Conservation (phyloP, 371 early-diverging fungal species). For the Mortierella polycephala region DNA sequence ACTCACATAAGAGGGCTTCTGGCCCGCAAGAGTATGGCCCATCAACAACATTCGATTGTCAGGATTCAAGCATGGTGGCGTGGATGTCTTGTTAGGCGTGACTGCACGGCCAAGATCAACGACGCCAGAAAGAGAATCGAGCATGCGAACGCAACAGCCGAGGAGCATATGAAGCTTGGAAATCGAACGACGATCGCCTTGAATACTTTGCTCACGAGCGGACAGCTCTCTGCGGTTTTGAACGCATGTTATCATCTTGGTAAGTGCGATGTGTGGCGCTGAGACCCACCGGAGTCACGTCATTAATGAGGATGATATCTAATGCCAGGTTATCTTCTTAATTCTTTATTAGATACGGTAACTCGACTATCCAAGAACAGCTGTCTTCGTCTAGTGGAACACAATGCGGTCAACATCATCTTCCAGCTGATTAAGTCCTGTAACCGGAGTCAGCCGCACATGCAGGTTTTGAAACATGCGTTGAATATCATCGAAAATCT, state of each 20-base stretch:
- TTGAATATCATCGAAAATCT: slow-evolving; percentile 57
- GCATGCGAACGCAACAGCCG: slow-evolving; percentile 51
- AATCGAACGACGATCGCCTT: slow-evolving; percentile 57
- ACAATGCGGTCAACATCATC: slow-evolving; percentile 54
- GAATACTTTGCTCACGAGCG: slow-evolving; percentile 54
- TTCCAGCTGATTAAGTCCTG: slow-evolving; percentile 56
- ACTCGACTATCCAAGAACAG: slow-evolving; percentile 54
- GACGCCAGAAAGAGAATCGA: slow-evolving; percentile 51
- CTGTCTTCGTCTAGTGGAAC: slow-evolving; percentile 55
- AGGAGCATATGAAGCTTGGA: slow-evolving; percentile 58
- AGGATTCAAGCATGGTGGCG: slow-evolving; percentile 53
- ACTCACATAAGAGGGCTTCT: slow-evolving; percentile 43
- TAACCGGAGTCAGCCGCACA: slow-evolving; percentile 57
- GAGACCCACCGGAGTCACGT: no score
- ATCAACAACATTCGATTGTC: slow-evolving; percentile 22
- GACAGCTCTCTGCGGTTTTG: slow-evolving; percentile 53
- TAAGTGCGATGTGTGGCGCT: slow-evolving; percentile 4
- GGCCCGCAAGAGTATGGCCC: slow-evolving; percentile 20
- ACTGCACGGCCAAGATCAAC: slow-evolving; percentile 46
- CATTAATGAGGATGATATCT: no score
- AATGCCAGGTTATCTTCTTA: no score
- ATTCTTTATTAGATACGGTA: slow-evolving; percentile 42
- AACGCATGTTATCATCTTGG: slow-evolving; percentile 57
- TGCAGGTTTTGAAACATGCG: slow-evolving; percentile 55
- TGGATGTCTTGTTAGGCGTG: slow-evolving; percentile 48